These are phyloP conservation scores for Aspergillus ibericus DNA, from an alignment of 2,329 filamentous ascomycete species.

Conservation along the genomic window DNA sequence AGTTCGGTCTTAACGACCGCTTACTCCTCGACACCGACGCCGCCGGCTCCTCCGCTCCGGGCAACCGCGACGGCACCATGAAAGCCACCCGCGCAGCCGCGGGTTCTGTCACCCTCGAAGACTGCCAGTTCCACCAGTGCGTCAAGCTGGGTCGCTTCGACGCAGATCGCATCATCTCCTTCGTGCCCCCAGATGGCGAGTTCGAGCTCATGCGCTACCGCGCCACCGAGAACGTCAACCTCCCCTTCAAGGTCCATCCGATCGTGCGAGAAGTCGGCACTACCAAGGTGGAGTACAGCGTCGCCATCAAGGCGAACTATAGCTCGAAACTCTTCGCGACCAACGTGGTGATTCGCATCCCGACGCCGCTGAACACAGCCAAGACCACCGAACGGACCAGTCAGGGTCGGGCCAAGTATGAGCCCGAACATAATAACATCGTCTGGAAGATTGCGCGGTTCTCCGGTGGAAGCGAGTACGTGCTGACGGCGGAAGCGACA, in stretches of 20 bases:
- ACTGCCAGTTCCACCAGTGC: constrained; percentile 98
- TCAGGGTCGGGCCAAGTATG: constrained; percentile 97
- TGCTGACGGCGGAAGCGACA: constrained; percentile 88
- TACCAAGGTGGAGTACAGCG: constrained; percentile 97
- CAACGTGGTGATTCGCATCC: constrained; percentile 91
- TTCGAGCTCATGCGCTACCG: constrained; percentile 99
- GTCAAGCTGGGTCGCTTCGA: constrained; percentile 98
- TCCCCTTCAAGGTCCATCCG: constrained; percentile 97
- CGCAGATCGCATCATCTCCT: constrained; percentile 92
- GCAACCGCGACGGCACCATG: constrained; percentile 53
- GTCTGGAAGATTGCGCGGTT: constrained; percentile 99
- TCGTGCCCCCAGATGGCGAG: constrained; percentile 93
- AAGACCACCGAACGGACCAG: constrained; percentile 89
- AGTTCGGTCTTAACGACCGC: constrained; percentile 96
- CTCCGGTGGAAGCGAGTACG: constrained; percentile 94
- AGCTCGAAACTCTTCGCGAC: constrained; percentile 95
- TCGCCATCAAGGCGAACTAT: constrained; percentile 96
- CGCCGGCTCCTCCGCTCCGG: constrained; percentile 66
- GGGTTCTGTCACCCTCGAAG: constrained; percentile 91
- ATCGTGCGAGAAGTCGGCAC: constrained; percentile 98
- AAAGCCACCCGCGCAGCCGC: constrained; percentile 95
- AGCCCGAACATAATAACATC: constrained; percentile 96
- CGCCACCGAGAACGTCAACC: constrained; percentile 95
- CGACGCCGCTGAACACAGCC: constrained; percentile 94
- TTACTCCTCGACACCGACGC: constrained; percentile 79